phyloP scores from a whole-genome alignment of 192 early-diverging fungal genomes.

The Coemansia guatemalensis region DNA sequence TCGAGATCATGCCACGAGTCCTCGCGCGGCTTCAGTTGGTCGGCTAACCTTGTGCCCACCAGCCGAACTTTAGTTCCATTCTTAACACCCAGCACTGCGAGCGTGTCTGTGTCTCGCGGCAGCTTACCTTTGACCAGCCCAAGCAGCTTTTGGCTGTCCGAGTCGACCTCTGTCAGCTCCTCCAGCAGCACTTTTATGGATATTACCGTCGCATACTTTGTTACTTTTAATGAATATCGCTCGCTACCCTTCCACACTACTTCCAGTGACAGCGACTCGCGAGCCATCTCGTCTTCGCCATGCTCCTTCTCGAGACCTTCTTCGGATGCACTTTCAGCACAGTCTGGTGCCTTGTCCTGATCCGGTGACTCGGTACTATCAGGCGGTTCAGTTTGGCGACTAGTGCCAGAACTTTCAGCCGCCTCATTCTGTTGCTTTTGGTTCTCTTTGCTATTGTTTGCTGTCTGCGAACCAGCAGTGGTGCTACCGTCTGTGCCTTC shows the following conservation, averaged over 20 bases:
- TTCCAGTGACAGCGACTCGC: slow-evolving; percentile 30
- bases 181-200: slow-evolving; percentile 52
- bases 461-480: background rate
- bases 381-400: background rate
- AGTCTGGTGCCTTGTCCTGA: background rate
- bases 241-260: slow-evolving; percentile 38
- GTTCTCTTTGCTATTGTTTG: background rate
- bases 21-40: slow-evolving; percentile 16
- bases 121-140: slow-evolving; percentile 66
- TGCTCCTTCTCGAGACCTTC: background rate
- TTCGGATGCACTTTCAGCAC: background rate
- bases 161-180: slow-evolving; percentile 65
- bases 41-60: slow-evolving; percentile 32
- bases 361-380: background rate
- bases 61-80: slow-evolving; percentile 35
- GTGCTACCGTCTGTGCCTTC: background rate
- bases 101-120: slow-evolving; percentile 50
- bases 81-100: slow-evolving; percentile 21
- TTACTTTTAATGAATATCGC: slow-evolving; percentile 29
- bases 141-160: slow-evolving; percentile 69
- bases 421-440: background rate
- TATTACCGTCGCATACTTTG: slow-evolving; percentile 42
- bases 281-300: slow-evolving; percentile 36
- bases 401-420: background rate
- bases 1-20: slow-evolving; percentile 6